A percentile compares a stretch with the other conserved stretches of the same genome.
phyloP scores from a whole-genome alignment of 352 stramenopile genomes.

The Phytopythium mirpurense region DNA sequence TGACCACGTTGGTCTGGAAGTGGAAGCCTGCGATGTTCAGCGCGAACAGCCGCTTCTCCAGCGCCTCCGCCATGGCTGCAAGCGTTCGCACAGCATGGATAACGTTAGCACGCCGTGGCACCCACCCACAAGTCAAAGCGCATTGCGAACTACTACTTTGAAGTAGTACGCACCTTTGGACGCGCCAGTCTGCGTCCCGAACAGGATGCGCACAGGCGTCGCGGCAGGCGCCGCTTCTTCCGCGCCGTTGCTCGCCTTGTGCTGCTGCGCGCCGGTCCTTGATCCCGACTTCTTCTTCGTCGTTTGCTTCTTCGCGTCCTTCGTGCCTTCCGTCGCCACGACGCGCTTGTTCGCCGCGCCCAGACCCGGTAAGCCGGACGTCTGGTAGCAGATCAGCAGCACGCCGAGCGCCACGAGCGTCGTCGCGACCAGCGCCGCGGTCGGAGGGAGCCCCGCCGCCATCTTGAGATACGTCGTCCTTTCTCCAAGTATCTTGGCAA shows the following conservation, averaged over 20 bases:
- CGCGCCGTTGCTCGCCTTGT: slow-evolving; percentile 6
- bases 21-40: slow-evolving; percentile 76
- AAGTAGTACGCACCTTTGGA: slow-evolving; percentile 60
- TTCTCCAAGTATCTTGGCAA: background rate
- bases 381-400: background rate
- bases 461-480: background rate
- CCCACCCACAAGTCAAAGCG: background rate
- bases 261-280: background rate
- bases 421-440: slow-evolving; percentile 1
- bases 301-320: slow-evolving; percentile 11
- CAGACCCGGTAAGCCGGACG: background rate
- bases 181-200: slow-evolving; percentile 81
- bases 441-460: background rate
- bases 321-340: background rate
- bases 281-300: slow-evolving; percentile 8
- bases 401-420: slow-evolving; percentile 5
- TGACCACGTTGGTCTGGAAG: slow-evolving; percentile 81
- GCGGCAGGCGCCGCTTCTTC: slow-evolving; percentile 22
- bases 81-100: slow-evolving; percentile 1
- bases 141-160: too few relatives aligned
- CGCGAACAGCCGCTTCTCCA: slow-evolving; percentile 77
- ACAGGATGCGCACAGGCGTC: slow-evolving; percentile 75
- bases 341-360: slow-evolving; percentile 13
- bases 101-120: slow-evolving; percentile 1
- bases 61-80: slow-evolving; percentile 57